A percentile compares a stretch with the other conserved stretches of the same genome.
Evolutionary conservation across 2,329 filamentous ascomycete genomes (phyloP).

Genomic region (Thelonectria olida): DNA sequence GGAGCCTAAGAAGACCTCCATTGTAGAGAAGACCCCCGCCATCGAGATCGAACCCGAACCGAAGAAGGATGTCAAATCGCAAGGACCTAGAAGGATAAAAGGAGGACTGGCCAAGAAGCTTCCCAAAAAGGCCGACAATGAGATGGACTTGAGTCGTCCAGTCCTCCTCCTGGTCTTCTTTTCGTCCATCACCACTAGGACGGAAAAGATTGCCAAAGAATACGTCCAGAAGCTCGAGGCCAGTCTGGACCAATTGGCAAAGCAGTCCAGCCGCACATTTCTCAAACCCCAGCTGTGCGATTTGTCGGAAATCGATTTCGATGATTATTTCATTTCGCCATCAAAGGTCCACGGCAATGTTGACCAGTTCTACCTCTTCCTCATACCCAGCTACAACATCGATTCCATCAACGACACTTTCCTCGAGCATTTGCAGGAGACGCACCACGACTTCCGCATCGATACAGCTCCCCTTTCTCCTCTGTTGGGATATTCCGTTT

Average conservation of each 20-base stretch:
- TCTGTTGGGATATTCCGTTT: conserved; percentile 88
- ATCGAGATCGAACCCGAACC: conserved; percentile 32
- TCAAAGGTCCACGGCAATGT: conserved; percentile 68
- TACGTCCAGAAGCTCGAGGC: conserved; percentile 66
- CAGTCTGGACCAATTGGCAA: conserved; percentile 60
- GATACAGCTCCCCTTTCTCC: conserved; percentile 84
- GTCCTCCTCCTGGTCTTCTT: conserved; percentile 86
- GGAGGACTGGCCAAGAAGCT: conserved; percentile 50
- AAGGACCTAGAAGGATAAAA: conserved; percentile 61
- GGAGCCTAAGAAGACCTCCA: conserved; percentile 26
- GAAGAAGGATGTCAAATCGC: conserved; percentile 44
- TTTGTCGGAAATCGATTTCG: conserved; percentile 86
- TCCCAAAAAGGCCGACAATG: conserved; percentile 35
- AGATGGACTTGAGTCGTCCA: conserved; percentile 49
- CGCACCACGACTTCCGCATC: conserved; percentile 95
- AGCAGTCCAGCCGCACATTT: conserved; percentile 50
- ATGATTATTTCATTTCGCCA: conserved; percentile 87
- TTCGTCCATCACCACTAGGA: conserved; percentile 86
- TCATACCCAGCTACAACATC: conserved; percentile 94
- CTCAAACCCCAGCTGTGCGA: conserved; percentile 75
- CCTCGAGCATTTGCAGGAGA: conserved; percentile 87
- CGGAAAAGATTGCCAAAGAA: conserved; percentile 75
- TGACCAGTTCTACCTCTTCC: conserved; percentile 82
- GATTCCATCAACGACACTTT: conserved; percentile 91
- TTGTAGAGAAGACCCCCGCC: conserved; percentile 29